Evolutionary conservation across 2,329 filamentous ascomycete species (phyloP).

Genomic region (Helminthosporium solani): DNA sequence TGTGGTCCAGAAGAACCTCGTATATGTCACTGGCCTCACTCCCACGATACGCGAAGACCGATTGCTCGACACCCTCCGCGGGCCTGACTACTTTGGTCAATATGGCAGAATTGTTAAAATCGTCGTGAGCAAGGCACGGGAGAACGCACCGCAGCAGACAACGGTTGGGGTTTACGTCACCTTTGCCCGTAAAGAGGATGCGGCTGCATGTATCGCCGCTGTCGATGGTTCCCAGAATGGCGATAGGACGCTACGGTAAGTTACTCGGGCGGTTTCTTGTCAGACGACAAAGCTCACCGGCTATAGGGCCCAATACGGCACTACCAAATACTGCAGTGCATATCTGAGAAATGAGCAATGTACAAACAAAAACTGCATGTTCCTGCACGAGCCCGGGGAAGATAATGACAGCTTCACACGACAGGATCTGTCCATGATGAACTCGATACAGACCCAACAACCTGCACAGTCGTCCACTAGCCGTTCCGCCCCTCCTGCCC

Average conservation of each 20-base stretch:
- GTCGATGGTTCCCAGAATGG: slow-evolving; percentile 93
- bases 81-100: slow-evolving; percentile 93
- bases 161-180: slow-evolving; percentile 98
- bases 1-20: slow-evolving; percentile 97
- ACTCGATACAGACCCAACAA: slow-evolving; percentile 78
- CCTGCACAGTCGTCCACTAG: slow-evolving; percentile 60
- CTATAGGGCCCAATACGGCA: slow-evolving; percentile 70
- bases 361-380: slow-evolving; percentile 96
- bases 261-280: not conserved
- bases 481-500: slow-evolving; percentile 53
- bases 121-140: slow-evolving; percentile 94
- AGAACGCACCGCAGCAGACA: slow-evolving; percentile 67
- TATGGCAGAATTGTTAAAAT: slow-evolving; percentile 99
- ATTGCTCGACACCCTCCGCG: slow-evolving; percentile 83
- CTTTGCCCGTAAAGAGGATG: slow-evolving; percentile 88
- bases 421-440: slow-evolving; percentile 92
- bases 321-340: slow-evolving; percentile 97
- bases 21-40: slow-evolving; percentile 94
- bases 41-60: slow-evolving; percentile 91
- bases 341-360: slow-evolving; percentile 94
- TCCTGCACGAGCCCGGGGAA: slow-evolving; percentile 96
- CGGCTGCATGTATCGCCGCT: slow-evolving; percentile 82
- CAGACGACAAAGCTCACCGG: slow-evolving; percentile 18
- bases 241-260: slow-evolving; percentile 76
- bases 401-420: slow-evolving; percentile 95